Evolutionary conservation across 2,329 filamentous ascomycete genomes (phyloP).

Genomic region (Scedosporium dehoogii): DNA sequence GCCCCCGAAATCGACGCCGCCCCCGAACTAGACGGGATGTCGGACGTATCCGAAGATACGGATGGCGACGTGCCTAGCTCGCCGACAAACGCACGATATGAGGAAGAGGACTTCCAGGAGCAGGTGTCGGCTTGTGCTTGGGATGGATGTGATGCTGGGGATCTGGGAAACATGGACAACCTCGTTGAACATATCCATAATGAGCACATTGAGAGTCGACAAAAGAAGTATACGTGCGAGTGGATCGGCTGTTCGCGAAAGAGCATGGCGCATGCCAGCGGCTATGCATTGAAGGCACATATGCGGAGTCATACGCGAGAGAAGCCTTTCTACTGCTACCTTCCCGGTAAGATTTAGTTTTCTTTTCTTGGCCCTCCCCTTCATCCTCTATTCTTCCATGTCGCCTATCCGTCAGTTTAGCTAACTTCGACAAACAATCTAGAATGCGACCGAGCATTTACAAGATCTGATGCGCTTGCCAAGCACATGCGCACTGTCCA

Average conservation of each 20-base stretch:
- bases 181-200: constrained; percentile 80
- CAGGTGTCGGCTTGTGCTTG: constrained; percentile 71
- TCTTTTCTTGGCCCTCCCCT: background rate
- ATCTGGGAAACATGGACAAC: constrained; percentile 70
- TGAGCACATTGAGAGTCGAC: constrained; percentile 84
- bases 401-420: constrained; percentile 11
- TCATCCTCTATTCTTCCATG: background rate
- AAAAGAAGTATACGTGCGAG: constrained; percentile 98
- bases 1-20: constrained; percentile 32
- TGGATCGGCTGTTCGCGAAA: constrained; percentile 87
- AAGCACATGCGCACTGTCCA: constrained; percentile 99
- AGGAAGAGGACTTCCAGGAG: constrained; percentile 67
- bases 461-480: constrained; percentile 84
- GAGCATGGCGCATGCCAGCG: constrained; percentile 84
- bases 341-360: constrained; percentile 58
- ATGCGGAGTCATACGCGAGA: constrained; percentile 97
- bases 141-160: constrained; percentile 63
- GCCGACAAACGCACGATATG: constrained; percentile 53
- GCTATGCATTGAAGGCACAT: constrained; percentile 90
- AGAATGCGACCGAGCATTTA: constrained; percentile 98
- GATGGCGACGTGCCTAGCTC: constrained; percentile 75
- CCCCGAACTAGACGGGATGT: constrained; percentile 46
- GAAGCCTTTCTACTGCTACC: constrained; percentile 94
- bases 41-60: constrained; percentile 81
- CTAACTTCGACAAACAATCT: constrained; percentile 4